Percentiles rank a stretch among this genome's conserved stretches.
Conservation (phyloP, 495 filamentous ascomycete genomes). For the Lasiosphaeria miniovina region DNA sequence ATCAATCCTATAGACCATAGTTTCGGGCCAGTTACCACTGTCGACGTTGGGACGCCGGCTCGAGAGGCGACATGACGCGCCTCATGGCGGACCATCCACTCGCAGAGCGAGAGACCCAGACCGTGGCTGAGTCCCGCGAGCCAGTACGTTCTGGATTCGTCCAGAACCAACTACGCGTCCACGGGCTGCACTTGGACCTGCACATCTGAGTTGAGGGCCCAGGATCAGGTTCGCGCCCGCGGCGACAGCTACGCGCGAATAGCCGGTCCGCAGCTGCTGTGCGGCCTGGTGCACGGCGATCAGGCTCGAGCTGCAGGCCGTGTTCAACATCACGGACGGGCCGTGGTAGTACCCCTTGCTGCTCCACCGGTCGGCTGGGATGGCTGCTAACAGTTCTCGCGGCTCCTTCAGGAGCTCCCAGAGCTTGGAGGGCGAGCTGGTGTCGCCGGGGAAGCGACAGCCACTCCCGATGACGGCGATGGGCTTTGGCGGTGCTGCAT, state of each 20-base stretch:
- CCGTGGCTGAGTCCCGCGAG: not conserved
- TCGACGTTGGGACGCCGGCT: not conserved
- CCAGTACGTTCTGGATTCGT: not conserved
- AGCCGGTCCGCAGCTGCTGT: constrained; percentile 43
- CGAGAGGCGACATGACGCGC: not conserved
- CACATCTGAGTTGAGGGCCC: not conserved
- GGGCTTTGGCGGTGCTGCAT: no score
- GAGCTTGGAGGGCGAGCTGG: constrained; percentile 38
- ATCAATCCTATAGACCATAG: not conserved
- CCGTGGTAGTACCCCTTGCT: constrained; percentile 49
- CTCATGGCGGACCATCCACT: not conserved
- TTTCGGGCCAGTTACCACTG: not conserved
- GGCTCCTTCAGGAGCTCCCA: constrained; percentile 34
- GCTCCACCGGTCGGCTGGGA: constrained; percentile 30
- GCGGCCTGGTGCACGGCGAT: constrained; percentile 51
- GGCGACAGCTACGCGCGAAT: constrained; percentile 40
- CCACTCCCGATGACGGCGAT: constrained; percentile 54
- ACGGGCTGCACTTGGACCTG: not conserved
- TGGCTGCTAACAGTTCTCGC: constrained; percentile 22
- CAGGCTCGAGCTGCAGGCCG: constrained; percentile 54
- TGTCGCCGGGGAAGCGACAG: constrained; percentile 50
- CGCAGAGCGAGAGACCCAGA: not conserved
- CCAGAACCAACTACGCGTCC: not conserved
- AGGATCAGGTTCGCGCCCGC: constrained; percentile 45
- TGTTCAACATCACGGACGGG: constrained; percentile 43